These are phyloP conservation scores for Tephrocybe sp. DNA, from an alignment of 768 basidiomycete genomes.

Conservation along the genomic window DNA sequence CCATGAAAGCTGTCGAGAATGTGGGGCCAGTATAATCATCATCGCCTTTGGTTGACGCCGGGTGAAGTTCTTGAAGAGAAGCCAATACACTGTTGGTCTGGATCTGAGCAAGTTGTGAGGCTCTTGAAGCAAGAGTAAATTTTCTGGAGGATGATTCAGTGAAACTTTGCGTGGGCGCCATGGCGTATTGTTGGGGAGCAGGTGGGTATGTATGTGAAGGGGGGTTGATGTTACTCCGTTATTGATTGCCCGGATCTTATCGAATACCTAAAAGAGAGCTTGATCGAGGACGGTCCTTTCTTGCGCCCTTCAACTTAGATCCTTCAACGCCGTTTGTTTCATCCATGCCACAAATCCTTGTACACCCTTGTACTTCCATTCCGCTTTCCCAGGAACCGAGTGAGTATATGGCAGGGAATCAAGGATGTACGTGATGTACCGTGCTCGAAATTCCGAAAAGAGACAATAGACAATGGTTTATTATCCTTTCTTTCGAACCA, in stretches of 20 bases:
- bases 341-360: too few relatives aligned
- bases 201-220: neutral
- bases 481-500: constrained; percentile 1
- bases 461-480: constrained; percentile 1
- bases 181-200: neutral
- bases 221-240: neutral
- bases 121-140: constrained; percentile 80
- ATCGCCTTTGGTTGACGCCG: constrained; percentile 37
- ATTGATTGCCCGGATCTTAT: neutral
- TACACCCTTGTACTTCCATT: neutral
- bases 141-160: constrained; percentile 35
- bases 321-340: too few relatives aligned
- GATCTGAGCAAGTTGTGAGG: constrained; percentile 83
- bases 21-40: constrained; percentile 24
- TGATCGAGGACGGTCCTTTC: neutral
- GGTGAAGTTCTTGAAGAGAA: constrained; percentile 56
- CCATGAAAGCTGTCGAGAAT: constrained; percentile 46
- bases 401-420: neutral
- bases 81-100: constrained; percentile 83
- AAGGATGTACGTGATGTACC: neutral
- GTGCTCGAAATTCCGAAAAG: neutral
- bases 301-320: too few relatives aligned
- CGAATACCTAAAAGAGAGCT: too few relatives aligned
- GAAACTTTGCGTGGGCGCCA: constrained; percentile 11
- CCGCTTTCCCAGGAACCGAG: neutral